Evolutionary conservation across 345 rosid species (phyloP), one percentile per base, ranked within the genome.

Genomic region (Euphorbia lathyris): DNA sequence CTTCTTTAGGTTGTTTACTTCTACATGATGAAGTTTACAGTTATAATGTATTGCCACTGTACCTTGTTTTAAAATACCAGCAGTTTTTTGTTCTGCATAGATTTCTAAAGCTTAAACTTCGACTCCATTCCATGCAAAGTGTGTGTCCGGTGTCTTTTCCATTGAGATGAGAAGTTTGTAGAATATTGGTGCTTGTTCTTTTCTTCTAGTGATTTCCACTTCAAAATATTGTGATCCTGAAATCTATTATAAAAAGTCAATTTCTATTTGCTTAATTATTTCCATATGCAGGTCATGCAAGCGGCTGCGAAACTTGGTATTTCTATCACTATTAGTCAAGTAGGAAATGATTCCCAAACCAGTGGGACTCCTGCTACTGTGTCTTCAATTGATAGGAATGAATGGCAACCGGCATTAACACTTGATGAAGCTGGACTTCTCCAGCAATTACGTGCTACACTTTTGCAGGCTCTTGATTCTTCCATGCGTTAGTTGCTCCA

Each of bases 381-480:
- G 7, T 81, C 84, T 65, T 82, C 90, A 9, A 71, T 71, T 68
- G 91, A 90, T 72, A 79, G 83, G 82, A 81, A 84, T 66, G 96
- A 83, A 78, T 94, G 98, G 97, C 96, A 90, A 60, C 86, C 90
- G 12, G 73, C 90, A 66, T 85, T 87, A 72, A 77, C 84, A 61
- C 85, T 88, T 22, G 93, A 92, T 79, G 97, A 94, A 87, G 97
- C 88, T 74, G 88, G 87, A 66, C 76, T 84, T 80, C 97, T 94
- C 78, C 82, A 90, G 73, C 96, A 91, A 57, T 76, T 94, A 56
- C 91, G 85, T 1, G 85, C 91, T 64, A 86, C 83, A 66, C 96
- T 94, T 80, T 82, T 88, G 70, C 97, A 91, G 75, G 66, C 85
- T 73, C 82, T 91, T 70, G 96, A 91, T 82, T 79, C 86, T 79